Percentiles rank a stretch among this genome's conserved stretches.
These are phyloP conservation scores for Solanum okadae DNA, from an alignment of 257 asterid genomes.

Conservation along the genomic window DNA sequence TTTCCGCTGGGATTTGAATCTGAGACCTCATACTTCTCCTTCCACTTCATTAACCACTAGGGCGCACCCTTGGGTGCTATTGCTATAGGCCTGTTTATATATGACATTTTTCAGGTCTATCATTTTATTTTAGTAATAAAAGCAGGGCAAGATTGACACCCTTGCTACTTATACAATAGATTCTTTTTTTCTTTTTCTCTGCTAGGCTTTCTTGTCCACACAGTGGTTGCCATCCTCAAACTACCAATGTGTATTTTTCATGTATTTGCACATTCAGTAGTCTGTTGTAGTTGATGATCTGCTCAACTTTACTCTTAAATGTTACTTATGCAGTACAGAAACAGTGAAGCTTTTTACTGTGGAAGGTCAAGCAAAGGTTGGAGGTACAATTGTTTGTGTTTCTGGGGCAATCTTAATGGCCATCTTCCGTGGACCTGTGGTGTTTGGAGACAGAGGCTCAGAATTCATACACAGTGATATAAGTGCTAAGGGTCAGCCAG, in stretches of 20 bases:
- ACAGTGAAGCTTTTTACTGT: slow-evolving; percentile 54
- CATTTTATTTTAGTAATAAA: neutral
- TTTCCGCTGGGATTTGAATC: neutral
- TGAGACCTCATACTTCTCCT: neutral
- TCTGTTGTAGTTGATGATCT: neutral
- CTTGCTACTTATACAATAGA: neutral
- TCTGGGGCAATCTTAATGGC: slow-evolving; percentile 90
- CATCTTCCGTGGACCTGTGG: slow-evolving; percentile 77
- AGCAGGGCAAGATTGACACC: neutral
- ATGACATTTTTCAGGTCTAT: neutral
- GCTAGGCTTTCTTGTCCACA: neutral
- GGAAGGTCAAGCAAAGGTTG: slow-evolving; percentile 92
- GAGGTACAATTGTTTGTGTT: slow-evolving; percentile 85
- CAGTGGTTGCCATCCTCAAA: neutral
- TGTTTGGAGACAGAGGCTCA: slow-evolving; percentile 58
- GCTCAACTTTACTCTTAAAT: slow-evolving; percentile 16
- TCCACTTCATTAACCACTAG: neutral
- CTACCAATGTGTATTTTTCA: neutral
- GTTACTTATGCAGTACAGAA: slow-evolving; percentile 79
- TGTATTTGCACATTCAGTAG: neutral
- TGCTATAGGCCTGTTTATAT: neutral
- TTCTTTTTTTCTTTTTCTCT: neutral
- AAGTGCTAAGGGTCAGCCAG: slow-evolving; percentile 85
- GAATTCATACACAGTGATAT: slow-evolving; percentile 55
- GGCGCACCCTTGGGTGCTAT: neutral